Evolutionary conservation across 2,329 filamentous ascomycete genomes (phyloP), one percentile per base, ranked within the genome.

Genomic region (Phyllosticta citribraziliensis): DNA sequence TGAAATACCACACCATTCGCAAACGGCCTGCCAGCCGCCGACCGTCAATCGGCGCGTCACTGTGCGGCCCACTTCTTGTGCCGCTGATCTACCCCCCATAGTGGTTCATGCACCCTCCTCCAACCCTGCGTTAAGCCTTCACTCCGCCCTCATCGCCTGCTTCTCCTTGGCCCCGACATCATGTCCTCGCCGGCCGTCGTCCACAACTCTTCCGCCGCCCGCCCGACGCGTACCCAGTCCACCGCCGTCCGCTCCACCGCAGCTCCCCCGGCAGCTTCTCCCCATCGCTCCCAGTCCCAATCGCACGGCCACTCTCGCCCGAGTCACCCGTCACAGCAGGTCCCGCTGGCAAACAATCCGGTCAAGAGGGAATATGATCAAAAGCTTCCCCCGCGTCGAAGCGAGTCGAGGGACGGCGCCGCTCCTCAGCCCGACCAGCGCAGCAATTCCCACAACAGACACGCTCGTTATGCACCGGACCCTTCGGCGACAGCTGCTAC

Each of bases 321-420:
- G 63, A 66, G 64, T 17, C 64, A 63, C 60, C 53, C 47, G 20
- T 27, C 69, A 62, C 80, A 76, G 69, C 78, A 75, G 67, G 72
- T 73, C 56, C 75, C 77, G 53, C 76, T 84, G 53, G 76, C 76
- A 61, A 78, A 22, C 22, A 22, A 76, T 70, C 79, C 82, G 67
- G 78, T 80, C 61, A 84, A 87, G 69, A 81, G 87, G 73, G 89
- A 94, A 75, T 86, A 86, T 78, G 89, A 93, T 76, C 82, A 86
- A 68, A 86, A 86, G 78, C 74, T 88, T 77, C 82, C 84, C 68
- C 79, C 82, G 54, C 84, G 82, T 60, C 82, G 85, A 75, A 85
- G 81, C 76, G 80, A 83, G 63, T 88, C 85, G 68, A 82, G 81
- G 72, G 87, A 89, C 69, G 80, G 81, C 63, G 80, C 70, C 63